Evolutionary conservation across 495 filamentous ascomycete species (phyloP).

Genomic region (Neurospora discreta): DNA sequence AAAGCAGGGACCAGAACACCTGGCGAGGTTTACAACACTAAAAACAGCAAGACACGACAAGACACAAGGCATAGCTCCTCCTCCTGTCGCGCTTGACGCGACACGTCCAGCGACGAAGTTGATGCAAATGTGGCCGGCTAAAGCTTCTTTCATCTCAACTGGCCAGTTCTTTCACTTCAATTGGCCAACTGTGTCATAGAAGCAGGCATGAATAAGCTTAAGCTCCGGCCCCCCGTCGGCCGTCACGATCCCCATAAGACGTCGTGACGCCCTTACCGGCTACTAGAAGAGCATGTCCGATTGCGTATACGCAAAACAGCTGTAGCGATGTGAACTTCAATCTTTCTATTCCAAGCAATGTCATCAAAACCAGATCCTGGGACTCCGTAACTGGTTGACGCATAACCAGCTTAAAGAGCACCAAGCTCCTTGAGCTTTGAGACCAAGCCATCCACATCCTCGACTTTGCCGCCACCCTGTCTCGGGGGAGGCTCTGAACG

Average conservation of each 20-base stretch:
- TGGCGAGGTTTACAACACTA: neutral
- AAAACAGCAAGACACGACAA: neutral
- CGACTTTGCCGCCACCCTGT: conserved; percentile 91
- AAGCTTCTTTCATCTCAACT: neutral
- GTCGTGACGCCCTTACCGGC: neutral
- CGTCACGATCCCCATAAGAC: neutral
- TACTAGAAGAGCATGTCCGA: neutral
- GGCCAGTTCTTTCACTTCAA: neutral
- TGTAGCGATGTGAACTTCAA: neutral
- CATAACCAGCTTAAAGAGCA: conserved; percentile 50
- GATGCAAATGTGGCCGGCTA: neutral
- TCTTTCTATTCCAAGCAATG: neutral
- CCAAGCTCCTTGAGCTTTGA: conserved; percentile 90
- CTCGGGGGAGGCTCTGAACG: conserved; percentile 67
- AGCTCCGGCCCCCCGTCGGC: neutral
- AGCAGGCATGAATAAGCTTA: neutral
- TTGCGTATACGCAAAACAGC: neutral
- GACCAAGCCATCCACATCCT: conserved; percentile 89
- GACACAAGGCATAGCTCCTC: neutral
- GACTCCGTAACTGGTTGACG: neutral
- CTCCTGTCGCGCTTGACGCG: neutral
- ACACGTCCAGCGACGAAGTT: neutral
- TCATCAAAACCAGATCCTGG: neutral
- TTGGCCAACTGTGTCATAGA: neutral
- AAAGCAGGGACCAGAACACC: neutral